Base-by-base conservation (phyloP, 2,329 filamentous ascomycete genomes). In the Chrysosporium queenslandicum region DNA sequence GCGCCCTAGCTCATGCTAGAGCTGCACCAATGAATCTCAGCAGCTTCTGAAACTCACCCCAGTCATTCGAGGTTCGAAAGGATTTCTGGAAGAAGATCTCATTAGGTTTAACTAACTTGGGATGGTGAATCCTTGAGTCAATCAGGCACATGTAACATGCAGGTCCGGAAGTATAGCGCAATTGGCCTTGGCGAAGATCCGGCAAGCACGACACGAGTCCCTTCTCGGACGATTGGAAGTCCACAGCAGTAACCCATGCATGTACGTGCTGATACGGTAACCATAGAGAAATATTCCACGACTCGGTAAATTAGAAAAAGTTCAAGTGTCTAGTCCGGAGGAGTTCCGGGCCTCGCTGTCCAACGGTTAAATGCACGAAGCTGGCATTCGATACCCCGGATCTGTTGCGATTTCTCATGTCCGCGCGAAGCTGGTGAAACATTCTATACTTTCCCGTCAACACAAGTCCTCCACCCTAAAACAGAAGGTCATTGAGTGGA, bases 31-130 rank as follows among this genome's bases (percentile, higher is more conserved):
- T 29, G 27, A 29, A 5, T 29, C 4, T 9, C 27, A 27, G 39
- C 3, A 8, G 18, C 25, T n/a, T 36, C 43, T 46, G 43, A 49
- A 49, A 39, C 46, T 39, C 46, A 41, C 46, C 46, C 46, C 23
- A 3, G 32, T 20, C 16, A 32, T 49, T 49, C 45, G 36, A n/a
- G 11, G 34, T 49, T 49, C 45, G 36, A n/a, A n/a, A 49, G 30
- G 14, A 40, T 21, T 39, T 49, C 46, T 27, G 40, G 46, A 49
- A 49, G 45, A 29, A 40, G 37, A 40, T 40, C 37, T n/a, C 25
- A 23, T 32, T 21, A 3, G n/a, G n/a, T 40, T 41, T 41, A 25
- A 41, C 39, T 41, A n/a, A n/a, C n/a, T 41, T 25, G 14, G 20
- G 3, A 5, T 23, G 18, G 9, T 18, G 20, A 25, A 25, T 25